Conservation (phyloP, 768 basidiomycete species). For the Panus rudis region DNA sequence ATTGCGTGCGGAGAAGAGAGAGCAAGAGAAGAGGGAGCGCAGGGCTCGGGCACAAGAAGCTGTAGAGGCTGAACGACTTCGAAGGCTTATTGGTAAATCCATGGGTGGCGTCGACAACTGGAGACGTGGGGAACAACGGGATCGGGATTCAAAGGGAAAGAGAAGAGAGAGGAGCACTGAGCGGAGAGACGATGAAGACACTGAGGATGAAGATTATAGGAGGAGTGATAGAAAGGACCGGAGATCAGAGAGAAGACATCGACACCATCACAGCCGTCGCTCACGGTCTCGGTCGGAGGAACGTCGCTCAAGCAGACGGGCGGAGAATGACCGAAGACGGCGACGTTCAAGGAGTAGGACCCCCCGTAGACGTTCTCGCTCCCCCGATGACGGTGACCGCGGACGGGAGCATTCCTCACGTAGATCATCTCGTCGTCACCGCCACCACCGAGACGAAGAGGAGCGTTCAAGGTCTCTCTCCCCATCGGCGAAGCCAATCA, state of each 20-base stretch:
- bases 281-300: slow-evolving; percentile 26
- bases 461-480: too few relatives aligned
- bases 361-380: slow-evolving; percentile 4
- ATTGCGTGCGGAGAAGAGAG: slow-evolving; percentile 60
- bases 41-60: slow-evolving; percentile 71
- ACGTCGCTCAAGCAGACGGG: slow-evolving; percentile 11
- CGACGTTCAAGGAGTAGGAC: slow-evolving; percentile 3
- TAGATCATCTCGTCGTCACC: neutral
- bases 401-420: slow-evolving; percentile 6
- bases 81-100: slow-evolving; percentile 27
- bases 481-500: too few relatives aligned
- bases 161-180: slow-evolving; percentile 48
- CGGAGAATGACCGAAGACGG: slow-evolving; percentile 15
- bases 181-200: slow-evolving; percentile 37
- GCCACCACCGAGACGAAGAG: neutral
- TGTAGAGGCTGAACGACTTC: slow-evolving; percentile 53
- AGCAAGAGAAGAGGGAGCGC: slow-evolving; percentile 55
- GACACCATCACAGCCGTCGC: slow-evolving; percentile 14
- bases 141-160: slow-evolving; percentile 36
- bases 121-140: slow-evolving; percentile 37
- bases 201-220: slow-evolving; percentile 28
- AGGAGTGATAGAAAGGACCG: slow-evolving; percentile 27
- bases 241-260: slow-evolving; percentile 22
- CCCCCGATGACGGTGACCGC: slow-evolving; percentile 5
- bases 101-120: slow-evolving; percentile 29